Conservation (phyloP, 345 rosid genomes). For the Aethionema arabicum region DNA sequence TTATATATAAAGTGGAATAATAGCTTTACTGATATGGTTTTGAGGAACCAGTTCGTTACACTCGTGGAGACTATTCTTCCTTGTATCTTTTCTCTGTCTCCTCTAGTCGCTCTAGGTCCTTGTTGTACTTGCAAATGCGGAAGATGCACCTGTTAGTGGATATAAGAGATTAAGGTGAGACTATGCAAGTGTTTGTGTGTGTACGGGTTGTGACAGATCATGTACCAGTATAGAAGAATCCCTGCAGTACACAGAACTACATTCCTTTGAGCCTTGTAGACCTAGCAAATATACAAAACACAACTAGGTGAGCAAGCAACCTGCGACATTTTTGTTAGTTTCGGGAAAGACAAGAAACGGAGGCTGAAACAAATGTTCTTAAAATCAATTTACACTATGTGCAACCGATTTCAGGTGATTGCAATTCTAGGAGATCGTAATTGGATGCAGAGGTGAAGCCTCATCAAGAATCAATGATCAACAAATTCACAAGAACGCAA, state of each 20-base stretch:
- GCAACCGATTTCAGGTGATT: neutral
- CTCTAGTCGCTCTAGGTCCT: slow-evolving; percentile 68
- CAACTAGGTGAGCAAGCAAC: neutral
- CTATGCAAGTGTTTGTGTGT: neutral
- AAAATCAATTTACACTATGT: neutral
- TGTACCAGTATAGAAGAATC: slow-evolving; percentile 81
- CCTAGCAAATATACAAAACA: slow-evolving; percentile 39
- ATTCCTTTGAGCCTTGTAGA: slow-evolving; percentile 87
- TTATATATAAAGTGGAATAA: slow-evolving; percentile 1
- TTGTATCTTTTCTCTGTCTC: slow-evolving; percentile 73
- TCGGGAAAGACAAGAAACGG: neutral
- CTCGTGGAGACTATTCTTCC: slow-evolving; percentile 43
- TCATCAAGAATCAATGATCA: slow-evolving; percentile 3
- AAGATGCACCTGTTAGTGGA: slow-evolving; percentile 63
- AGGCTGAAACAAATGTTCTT: neutral
- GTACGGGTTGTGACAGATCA: neutral
- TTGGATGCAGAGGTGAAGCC: neutral
- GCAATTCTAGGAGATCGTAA: neutral
- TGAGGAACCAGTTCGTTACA: slow-evolving; percentile 8
- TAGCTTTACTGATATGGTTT: slow-evolving; percentile 21
- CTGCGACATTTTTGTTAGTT: neutral
- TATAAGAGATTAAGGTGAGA: slow-evolving; percentile 6
- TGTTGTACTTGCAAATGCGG: slow-evolving; percentile 73
- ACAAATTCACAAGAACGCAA: neutral
- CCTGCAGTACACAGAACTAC: slow-evolving; percentile 69